phyloP scores from a whole-genome alignment of 306 rosid genomes.

The Quercus ilex region DNA sequence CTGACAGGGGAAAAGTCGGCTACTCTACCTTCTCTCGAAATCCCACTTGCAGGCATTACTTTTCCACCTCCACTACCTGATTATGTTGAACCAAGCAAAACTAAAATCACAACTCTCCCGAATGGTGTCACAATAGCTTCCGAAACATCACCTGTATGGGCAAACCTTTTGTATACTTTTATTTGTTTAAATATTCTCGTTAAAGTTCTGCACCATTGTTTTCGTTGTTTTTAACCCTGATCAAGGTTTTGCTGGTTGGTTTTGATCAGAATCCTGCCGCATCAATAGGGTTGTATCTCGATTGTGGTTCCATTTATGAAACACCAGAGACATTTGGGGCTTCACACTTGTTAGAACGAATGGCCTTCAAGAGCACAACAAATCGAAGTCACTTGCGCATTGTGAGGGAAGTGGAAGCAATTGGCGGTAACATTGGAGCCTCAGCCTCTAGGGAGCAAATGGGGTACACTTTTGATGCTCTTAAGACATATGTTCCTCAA shows the following conservation, averaged over 20 bases:
- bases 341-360: slow-evolving; percentile 82
- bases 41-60: slow-evolving; percentile 55
- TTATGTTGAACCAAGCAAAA: slow-evolving; percentile 67
- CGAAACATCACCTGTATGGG: slow-evolving; percentile 59
- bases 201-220: background rate
- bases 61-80: slow-evolving; percentile 71
- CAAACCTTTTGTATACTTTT: background rate
- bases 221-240: slow-evolving; percentile 12
- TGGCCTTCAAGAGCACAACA: slow-evolving; percentile 96
- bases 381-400: slow-evolving; percentile 92
- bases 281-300: slow-evolving; percentile 77
- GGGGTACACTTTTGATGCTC: slow-evolving; percentile 94
- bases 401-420: slow-evolving; percentile 95
- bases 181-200: background rate
- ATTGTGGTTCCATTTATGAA: slow-evolving; percentile 92
- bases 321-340: slow-evolving; percentile 72
- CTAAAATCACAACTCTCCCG: slow-evolving; percentile 67
- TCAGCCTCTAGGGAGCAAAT: slow-evolving; percentile 94
- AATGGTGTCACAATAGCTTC: slow-evolving; percentile 88
- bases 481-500: slow-evolving; percentile 83
- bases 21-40: slow-evolving; percentile 53
- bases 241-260: slow-evolving; percentile 15
- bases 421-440: slow-evolving; percentile 86
- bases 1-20: slow-evolving; percentile 62
- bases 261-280: slow-evolving; percentile 84